These are phyloP conservation scores for Amanita inopinata DNA, from an alignment of 768 basidiomycete genomes.

Conservation along the genomic window DNA sequence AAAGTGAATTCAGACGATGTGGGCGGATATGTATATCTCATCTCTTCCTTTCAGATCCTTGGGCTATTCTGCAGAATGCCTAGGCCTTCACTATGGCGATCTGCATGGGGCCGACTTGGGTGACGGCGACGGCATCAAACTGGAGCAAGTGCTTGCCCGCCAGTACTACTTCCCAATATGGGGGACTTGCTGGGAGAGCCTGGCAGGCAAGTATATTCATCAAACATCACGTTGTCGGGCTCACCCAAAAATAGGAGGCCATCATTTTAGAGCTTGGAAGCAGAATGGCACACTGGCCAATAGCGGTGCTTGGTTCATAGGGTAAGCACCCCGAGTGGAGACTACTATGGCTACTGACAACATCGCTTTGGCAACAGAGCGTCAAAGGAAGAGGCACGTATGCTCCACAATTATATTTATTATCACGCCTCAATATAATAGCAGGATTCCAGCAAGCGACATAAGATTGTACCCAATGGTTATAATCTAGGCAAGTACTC, in stretches of 20 bases:
- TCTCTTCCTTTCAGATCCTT: conserved; percentile 42
- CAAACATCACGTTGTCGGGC: conserved; percentile 3
- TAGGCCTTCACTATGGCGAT: conserved; percentile 69
- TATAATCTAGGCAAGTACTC: conserved; percentile 47
- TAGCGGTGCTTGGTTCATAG: conserved; percentile 80
- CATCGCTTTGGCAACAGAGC: conserved; percentile 30
- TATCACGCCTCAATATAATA: conserved; percentile 8
- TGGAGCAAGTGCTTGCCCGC: conserved; percentile 63
- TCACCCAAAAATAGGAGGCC: conserved; percentile 43
- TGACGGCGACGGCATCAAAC: conserved; percentile 65
- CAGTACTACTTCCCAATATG: conserved; percentile 70
- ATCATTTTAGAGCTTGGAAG: conserved; percentile 85
- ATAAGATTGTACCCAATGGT: conserved; percentile 68
- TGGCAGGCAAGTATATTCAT: conserved; percentile 36
- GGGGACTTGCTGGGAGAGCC: conserved; percentile 86
- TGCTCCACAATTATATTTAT: conserved; percentile 1
- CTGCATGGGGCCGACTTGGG: conserved; percentile 76
- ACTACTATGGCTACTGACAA: not conserved
- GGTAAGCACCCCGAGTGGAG: conserved; percentile 31
- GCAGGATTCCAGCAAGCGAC: conserved; percentile 50
- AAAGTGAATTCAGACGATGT: conserved; percentile 45
- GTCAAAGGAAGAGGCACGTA: conserved; percentile 57
- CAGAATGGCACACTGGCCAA: conserved; percentile 71
- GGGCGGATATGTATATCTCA: too few species aligned
- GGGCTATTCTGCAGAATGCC: conserved; percentile 75